These are phyloP conservation scores for Aphanoascus verrucosus DNA, from an alignment of 2,329 filamentous ascomycete species.

Conservation along the genomic window DNA sequence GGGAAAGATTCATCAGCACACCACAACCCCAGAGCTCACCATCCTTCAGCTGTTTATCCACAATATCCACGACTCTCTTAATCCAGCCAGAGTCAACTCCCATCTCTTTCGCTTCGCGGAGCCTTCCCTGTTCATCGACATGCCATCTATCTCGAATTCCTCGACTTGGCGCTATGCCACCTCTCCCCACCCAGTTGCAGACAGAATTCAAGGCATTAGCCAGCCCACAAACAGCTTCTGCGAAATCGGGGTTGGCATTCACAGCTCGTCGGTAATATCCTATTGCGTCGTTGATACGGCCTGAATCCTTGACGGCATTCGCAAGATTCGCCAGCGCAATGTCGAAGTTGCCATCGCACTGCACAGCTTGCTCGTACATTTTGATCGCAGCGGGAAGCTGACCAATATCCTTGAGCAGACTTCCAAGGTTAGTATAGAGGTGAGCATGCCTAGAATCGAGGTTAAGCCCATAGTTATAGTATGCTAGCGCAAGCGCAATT, in stretches of 20 bases:
- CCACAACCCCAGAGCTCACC: conserved; percentile 78
- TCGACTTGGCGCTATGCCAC: conserved; percentile 64
- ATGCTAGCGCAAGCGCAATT: conserved; percentile 74
- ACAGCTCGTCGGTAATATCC: conserved; percentile 84
- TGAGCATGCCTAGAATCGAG: conserved; percentile 86
- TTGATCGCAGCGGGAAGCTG: conserved; percentile 82
- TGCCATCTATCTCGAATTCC: conserved; percentile 84
- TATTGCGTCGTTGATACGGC: conserved; percentile 84
- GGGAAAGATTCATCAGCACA: conserved; percentile 47
- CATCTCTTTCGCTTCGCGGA: conserved; percentile 59
- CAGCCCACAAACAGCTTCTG: conserved; percentile 90
- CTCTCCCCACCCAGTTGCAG: conserved; percentile 84
- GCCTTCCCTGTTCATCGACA: conserved; percentile 71
- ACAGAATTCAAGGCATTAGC: conserved; percentile 94
- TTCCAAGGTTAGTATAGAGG: conserved; percentile 91
- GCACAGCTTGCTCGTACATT: conserved; percentile 94
- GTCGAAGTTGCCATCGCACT: conserved; percentile 87
- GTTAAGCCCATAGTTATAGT: conserved; percentile 87
- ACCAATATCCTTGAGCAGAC: conserved; percentile 89
- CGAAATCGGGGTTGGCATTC: conserved; percentile 83
- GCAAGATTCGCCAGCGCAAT: conserved; percentile 94
- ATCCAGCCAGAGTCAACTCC: conserved; percentile 66
- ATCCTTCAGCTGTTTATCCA: conserved; percentile 75
- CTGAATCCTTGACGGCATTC: conserved; percentile 95
- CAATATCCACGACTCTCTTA: conserved; percentile 80